Conservation (phyloP, 2,329 filamentous ascomycete species). For the Ilyonectria mors-panacis region DNA sequence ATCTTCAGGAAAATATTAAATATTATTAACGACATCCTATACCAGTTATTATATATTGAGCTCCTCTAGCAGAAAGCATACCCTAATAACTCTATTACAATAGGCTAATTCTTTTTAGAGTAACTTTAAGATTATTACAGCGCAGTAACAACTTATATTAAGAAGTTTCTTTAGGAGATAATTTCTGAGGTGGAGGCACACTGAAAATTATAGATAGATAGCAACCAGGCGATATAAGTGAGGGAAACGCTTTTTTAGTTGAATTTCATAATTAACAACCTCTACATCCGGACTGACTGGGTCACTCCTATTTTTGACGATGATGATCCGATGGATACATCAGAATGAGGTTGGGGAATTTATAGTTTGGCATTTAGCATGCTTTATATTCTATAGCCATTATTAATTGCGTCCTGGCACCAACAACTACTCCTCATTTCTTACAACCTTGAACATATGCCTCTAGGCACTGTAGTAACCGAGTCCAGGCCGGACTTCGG, state of each 20-base stretch:
- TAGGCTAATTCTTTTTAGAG: neutral
- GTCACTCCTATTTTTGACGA: slow-evolving; percentile 4
- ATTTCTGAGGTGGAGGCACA: neutral
- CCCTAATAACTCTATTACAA: neutral
- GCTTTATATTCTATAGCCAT: neutral
- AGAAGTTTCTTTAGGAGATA: slow-evolving; percentile 3
- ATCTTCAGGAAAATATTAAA: neutral
- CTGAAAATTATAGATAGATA: neutral
- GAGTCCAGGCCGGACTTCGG: too few species aligned
- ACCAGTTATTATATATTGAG: neutral
- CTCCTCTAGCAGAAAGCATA: neutral
- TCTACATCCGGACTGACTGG: slow-evolving; percentile 3
- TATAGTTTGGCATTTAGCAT: slow-evolving; percentile 3
- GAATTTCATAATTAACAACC: neutral
- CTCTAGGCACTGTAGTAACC: too few species aligned
- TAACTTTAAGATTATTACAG: neutral
- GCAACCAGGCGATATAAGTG: slow-evolving; percentile 6
- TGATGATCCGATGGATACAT: slow-evolving; percentile 5
- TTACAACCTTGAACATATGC: neutral
- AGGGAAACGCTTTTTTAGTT: neutral
- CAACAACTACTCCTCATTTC: slow-evolving; percentile 1
- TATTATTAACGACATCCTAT: neutral
- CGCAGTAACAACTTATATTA: neutral
- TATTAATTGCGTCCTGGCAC: neutral
- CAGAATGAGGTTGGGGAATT: slow-evolving; percentile 11